phyloP scores from a whole-genome alignment of 176 grass and related monocot species.

The Hyparrhenia diplandra region DNA sequence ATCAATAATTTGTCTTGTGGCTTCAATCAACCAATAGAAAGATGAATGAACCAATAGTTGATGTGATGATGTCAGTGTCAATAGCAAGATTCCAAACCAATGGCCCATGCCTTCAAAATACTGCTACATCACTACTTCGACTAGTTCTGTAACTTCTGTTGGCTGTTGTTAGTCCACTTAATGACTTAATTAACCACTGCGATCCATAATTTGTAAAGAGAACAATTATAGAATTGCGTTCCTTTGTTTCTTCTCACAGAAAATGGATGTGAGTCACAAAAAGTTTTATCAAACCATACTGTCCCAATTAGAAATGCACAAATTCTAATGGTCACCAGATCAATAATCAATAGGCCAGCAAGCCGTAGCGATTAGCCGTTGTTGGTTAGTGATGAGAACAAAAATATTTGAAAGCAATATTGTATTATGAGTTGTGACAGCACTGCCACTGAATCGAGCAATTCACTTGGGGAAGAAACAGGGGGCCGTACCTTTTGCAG shows the following conservation, averaged over 20 bases:
- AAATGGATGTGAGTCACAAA: neutral
- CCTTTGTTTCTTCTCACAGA: neutral
- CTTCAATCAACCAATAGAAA: neutral
- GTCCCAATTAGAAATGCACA: neutral
- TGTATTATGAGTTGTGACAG: neutral
- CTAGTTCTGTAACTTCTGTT: neutral
- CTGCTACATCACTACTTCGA: neutral
- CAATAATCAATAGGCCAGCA: slow-evolving; percentile 3
- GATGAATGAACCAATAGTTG: neutral
- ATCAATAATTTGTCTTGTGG: neutral
- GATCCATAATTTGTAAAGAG: slow-evolving; percentile 3
- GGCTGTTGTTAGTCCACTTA: neutral
- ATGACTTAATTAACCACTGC: neutral
- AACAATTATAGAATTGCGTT: neutral
- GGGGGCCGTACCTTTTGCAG: slow-evolving; percentile 72
- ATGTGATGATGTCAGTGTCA: neutral
- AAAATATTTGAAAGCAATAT: neutral
- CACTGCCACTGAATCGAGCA: neutral
- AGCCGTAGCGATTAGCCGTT: neutral
- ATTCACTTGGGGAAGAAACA: neutral
- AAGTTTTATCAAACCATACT: neutral
- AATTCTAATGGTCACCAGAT: neutral
- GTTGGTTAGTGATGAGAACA: neutral
- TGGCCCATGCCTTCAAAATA: neutral
- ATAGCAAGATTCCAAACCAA: neutral